These are phyloP conservation scores for Beauveria scarabaeidicola DNA, from an alignment of 2,329 filamentous ascomycete genomes.

Conservation along the genomic window DNA sequence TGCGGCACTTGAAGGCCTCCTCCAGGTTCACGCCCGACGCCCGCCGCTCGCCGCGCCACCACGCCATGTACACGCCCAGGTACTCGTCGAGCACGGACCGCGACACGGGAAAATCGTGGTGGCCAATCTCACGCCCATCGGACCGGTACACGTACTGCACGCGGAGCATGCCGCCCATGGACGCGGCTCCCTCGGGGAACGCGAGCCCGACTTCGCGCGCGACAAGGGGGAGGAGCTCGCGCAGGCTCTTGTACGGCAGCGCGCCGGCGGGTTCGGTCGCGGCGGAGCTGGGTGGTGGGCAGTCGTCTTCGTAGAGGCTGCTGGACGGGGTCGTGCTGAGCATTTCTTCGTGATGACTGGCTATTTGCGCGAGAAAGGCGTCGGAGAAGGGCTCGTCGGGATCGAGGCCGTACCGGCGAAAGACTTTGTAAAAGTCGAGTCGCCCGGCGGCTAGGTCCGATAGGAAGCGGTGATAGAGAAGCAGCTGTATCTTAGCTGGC, in stretches of 20 bases:
- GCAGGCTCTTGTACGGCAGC: constrained; percentile 40
- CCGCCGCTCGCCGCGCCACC: constrained; percentile 73
- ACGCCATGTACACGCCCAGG: constrained; percentile 62
- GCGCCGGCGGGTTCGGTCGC: constrained; percentile 22
- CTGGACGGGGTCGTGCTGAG: constrained; percentile 44
- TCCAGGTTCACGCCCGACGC: constrained; percentile 70
- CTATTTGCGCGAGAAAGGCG: constrained; percentile 67
- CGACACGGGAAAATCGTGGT: constrained; percentile 59
- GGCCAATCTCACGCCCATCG: constrained; percentile 46
- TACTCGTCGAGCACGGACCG: constrained; percentile 55
- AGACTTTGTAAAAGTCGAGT: constrained; percentile 60
- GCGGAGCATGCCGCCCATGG: constrained; percentile 41
- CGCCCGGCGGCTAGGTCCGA: constrained; percentile 62
- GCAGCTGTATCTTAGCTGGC: constrained; percentile 77
- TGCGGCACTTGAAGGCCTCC: constrained; percentile 81
- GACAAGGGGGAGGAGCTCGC: constrained; percentile 39
- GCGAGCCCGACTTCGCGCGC: constrained; percentile 40
- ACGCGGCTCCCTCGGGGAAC: constrained; percentile 40
- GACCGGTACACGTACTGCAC: constrained; percentile 46
- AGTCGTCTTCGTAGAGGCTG: constrained; percentile 9
- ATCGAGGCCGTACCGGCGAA: constrained; percentile 63
- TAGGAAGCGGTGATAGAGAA: constrained; percentile 83
- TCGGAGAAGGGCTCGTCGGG: constrained; percentile 63
- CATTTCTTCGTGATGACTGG: constrained; percentile 55
- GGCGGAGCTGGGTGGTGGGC: neutral